Evolutionary conservation across 2,329 filamentous ascomycete species (phyloP).

Genomic region (Alternaria longipes): DNA sequence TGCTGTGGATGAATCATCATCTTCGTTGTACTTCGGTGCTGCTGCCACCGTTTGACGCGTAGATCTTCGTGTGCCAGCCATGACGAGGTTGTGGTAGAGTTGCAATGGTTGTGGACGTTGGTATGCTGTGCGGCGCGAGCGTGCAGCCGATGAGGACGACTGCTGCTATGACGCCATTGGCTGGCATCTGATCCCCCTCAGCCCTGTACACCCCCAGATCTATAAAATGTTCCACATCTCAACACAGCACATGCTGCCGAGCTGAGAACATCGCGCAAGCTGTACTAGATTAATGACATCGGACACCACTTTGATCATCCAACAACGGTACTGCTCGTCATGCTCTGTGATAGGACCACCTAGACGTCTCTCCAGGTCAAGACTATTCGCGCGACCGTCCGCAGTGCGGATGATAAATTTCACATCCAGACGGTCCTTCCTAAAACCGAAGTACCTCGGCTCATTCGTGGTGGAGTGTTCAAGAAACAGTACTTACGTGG

Average conservation of each 20-base stretch:
- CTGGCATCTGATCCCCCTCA: neutral
- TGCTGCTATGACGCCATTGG: conserved; percentile 7
- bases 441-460: neutral
- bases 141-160: neutral
- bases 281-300: neutral
- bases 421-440: neutral
- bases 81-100: conserved; percentile 17
- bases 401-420: neutral
- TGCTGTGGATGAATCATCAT: conserved; percentile 25
- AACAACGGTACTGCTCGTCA: neutral
- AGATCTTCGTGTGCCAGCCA: conserved; percentile 43
- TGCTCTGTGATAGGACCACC: neutral
- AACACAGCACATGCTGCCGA: neutral
- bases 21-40: conserved; percentile 34
- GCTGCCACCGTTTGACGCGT: conserved; percentile 35
- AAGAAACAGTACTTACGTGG: neutral
- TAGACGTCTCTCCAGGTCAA: neutral
- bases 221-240: neutral
- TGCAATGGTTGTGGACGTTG: conserved; percentile 9
- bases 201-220: neutral
- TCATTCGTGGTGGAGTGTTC: neutral
- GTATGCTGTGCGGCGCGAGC: conserved; percentile 4
- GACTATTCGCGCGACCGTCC: neutral
- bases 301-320: neutral
- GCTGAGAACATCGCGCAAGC: neutral